These are phyloP conservation scores for Lasiodiplodia sp. DNA, from an alignment of 2,329 filamentous ascomycete species.

Conservation along the genomic window DNA sequence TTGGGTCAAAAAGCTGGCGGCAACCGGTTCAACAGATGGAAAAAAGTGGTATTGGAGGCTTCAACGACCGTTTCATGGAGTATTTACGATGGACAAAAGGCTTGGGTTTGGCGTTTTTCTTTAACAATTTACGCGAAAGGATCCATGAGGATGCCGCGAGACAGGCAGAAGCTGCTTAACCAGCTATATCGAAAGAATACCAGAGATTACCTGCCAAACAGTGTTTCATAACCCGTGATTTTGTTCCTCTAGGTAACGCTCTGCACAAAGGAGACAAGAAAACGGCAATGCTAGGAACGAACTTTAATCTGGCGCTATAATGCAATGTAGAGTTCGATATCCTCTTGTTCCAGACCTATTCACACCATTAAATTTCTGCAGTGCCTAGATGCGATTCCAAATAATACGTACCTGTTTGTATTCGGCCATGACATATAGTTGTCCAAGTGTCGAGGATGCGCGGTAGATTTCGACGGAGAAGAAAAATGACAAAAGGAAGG, in stretches of 20 bases:
- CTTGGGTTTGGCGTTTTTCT: conserved; percentile 22
- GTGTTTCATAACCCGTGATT: background rate
- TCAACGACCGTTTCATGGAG: conserved; percentile 30
- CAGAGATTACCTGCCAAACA: conserved; percentile 8
- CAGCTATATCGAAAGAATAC: conserved; percentile 17
- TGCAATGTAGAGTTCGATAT: background rate
- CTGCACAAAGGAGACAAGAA: no score
- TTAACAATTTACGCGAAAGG: conserved; percentile 14
- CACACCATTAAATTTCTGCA: rapidly evolving
- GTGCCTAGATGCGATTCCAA: background rate
- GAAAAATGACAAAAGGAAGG: background rate
- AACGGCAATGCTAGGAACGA: no score
- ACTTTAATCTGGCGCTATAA: no score
- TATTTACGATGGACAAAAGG: conserved; percentile 26
- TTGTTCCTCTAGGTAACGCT: background rate
- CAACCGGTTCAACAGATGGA: conserved; percentile 22
- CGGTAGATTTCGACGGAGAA: background rate
- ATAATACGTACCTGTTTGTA: background rate
- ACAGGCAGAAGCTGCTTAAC: conserved; percentile 23
- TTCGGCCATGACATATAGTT: background rate
- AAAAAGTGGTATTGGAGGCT: conserved; percentile 15
- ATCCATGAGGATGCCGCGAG: background rate
- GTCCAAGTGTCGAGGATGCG: background rate
- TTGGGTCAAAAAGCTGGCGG: background rate
- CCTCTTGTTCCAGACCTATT: background rate